Conservation (phyloP, 768 basidiomycete genomes). For the Termitomyces sp. region DNA sequence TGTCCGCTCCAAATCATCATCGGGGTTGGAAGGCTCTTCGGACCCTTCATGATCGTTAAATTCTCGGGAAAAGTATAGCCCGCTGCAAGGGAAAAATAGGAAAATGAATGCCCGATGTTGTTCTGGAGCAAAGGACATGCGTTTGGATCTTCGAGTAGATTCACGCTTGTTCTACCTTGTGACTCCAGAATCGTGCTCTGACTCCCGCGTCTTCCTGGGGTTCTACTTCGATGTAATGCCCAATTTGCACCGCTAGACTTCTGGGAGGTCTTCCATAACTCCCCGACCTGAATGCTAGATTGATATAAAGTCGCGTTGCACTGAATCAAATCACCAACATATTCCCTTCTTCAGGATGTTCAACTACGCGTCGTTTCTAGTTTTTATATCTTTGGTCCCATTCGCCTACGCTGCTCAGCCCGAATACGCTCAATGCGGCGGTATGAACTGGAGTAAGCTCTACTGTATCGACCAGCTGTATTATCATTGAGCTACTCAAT, state of each 20-base stretch:
- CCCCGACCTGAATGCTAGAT: background rate
- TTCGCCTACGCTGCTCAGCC: constrained; percentile 37
- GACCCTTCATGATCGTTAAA: background rate
- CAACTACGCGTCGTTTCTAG: constrained; percentile 38
- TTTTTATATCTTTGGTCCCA: constrained; percentile 36
- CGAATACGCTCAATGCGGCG: constrained; percentile 49
- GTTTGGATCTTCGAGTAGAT: constrained; percentile 8
- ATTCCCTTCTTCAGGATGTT: constrained; percentile 27
- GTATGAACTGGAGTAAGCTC: constrained; percentile 41
- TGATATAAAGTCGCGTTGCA: constrained; percentile 9
- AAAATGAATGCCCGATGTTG: constrained; percentile 12
- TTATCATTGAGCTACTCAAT: background rate
- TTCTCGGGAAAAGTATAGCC: background rate
- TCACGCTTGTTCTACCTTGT: constrained; percentile 24
- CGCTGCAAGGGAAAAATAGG: background rate
- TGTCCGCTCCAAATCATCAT: background rate
- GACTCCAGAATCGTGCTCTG: constrained; percentile 11
- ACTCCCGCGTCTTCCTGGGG: constrained; percentile 20
- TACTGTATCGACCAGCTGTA: background rate
- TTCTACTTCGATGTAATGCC: constrained; percentile 27
- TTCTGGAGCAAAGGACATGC: constrained; percentile 10
- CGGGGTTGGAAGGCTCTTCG: background rate
- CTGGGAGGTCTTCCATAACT: background rate
- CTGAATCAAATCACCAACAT: constrained; percentile 7
- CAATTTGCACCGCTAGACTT: constrained; percentile 20